These are phyloP conservation scores for Drechslerella stenobrocha DNA, from an alignment of 2,329 filamentous ascomycete species.

Conservation along the genomic window DNA sequence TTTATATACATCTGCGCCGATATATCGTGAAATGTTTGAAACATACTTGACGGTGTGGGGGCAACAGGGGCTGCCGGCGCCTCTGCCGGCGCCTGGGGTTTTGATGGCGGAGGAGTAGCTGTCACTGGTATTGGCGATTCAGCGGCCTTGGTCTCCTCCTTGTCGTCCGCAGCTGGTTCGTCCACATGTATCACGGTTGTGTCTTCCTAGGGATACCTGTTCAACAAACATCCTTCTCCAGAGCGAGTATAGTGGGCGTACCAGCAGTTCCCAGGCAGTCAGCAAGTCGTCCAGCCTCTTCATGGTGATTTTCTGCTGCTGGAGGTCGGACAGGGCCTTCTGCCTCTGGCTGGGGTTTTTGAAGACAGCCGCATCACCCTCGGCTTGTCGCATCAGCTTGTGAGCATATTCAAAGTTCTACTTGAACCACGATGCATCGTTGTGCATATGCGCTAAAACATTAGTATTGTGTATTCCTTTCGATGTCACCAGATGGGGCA, in stretches of 20 bases:
- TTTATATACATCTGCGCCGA: too few relatives aligned
- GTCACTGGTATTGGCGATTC: constrained; percentile 4
- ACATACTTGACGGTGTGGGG: constrained; percentile 32
- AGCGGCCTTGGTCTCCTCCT: neutral
- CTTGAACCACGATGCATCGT: neutral
- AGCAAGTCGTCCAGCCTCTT: constrained; percentile 34
- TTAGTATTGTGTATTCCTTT: too few relatives aligned
- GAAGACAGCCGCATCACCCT: constrained; percentile 15
- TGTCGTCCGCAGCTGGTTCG: constrained; percentile 12
- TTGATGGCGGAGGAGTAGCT: constrained; percentile 7
- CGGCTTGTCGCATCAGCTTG: constrained; percentile 29
- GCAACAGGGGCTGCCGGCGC: constrained; percentile 13
- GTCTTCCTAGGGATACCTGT: constrained; percentile 34
- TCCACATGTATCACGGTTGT: constrained; percentile 41
- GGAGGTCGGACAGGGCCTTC: constrained; percentile 27
- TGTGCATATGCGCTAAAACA: neutral
- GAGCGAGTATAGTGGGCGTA: neutral
- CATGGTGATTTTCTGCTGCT: constrained; percentile 22
- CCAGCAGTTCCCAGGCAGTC: constrained; percentile 22
- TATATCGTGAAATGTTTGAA: neutral
- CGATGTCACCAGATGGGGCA: too few relatives aligned
- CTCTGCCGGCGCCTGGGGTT: constrained; percentile 7
- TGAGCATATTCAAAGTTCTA: constrained; percentile 46
- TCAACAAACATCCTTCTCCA: neutral
- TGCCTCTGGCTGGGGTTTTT: constrained; percentile 45